A percentile compares a stretch with the other conserved stretches of the same genome.
These are phyloP conservation scores for Anisodus acutangulus DNA, from an alignment of 257 asterid genomes.

Conservation along the genomic window DNA sequence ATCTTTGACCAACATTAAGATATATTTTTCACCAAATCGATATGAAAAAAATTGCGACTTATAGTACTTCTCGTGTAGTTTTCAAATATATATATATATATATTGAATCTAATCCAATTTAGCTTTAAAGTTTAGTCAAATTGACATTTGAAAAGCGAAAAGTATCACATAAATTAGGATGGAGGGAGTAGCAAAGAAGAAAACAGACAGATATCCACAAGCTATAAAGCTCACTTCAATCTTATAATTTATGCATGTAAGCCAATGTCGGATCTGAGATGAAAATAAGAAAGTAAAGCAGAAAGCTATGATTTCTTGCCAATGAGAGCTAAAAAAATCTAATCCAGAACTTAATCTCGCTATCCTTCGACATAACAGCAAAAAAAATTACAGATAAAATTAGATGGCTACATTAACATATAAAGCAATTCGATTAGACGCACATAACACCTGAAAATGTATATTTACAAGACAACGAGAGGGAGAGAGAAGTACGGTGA, in stretches of 20 bases:
- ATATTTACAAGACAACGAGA: constrained; percentile 24
- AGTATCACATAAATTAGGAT: no score
- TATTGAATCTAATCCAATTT: no score
- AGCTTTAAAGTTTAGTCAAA: no score
- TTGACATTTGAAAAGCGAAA: no score
- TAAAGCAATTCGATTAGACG: no score
- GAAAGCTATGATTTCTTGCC: not conserved
- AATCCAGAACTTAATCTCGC: not conserved
- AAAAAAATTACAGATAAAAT: not conserved
- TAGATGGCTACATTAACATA: no score
- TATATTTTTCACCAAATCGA: no score
- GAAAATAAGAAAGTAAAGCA: constrained; percentile 16
- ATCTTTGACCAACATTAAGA: no score
- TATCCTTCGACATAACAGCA: not conserved
- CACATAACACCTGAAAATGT: not conserved
- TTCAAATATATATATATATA: no score
- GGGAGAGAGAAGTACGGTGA: constrained; percentile 48
- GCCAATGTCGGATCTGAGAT: constrained; percentile 19
- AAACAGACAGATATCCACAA: constrained; percentile 5
- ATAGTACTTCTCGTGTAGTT: no score
- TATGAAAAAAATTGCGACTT: no score
- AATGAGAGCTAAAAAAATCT: not conserved
- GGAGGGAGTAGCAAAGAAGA: not conserved
- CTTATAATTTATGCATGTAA: not conserved
- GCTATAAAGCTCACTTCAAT: not conserved